Conservation (phyloP, 805 yeast genomes). For the Lipomyces yamanashiensis region DNA sequence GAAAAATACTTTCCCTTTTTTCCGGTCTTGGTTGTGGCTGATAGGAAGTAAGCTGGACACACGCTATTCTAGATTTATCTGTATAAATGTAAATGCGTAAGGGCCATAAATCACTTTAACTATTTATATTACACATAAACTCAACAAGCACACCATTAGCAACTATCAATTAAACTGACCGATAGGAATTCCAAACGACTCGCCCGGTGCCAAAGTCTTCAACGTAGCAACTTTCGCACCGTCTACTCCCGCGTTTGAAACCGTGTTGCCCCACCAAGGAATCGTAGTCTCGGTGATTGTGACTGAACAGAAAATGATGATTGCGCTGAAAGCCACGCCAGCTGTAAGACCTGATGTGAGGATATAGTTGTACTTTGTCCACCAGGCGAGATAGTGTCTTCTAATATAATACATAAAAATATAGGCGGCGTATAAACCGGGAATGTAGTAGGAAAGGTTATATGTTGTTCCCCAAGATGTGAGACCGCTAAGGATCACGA, state of each 20-base stretch:
- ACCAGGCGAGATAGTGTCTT: conserved; percentile 63
- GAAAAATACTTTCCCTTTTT: conserved; percentile 54
- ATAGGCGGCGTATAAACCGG: conserved; percentile 47
- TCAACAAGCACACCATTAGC: neutral
- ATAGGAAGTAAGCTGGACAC: neutral
- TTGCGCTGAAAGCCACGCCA: conserved; percentile 67
- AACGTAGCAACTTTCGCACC: conserved; percentile 2
- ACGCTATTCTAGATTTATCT: neutral
- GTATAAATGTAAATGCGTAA: neutral
- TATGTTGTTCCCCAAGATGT: conserved; percentile 24
- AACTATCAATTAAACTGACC: neutral
- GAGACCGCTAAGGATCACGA: conserved; percentile 9
- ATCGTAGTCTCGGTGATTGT: conserved; percentile 43
- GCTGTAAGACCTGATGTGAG: conserved; percentile 70
- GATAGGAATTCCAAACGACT: neutral
- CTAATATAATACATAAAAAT: conserved; percentile 62
- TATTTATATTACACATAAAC: neutral
- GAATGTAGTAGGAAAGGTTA: conserved; percentile 19
- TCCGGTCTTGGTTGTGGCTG: conserved; percentile 45
- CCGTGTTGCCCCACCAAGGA: conserved; percentile 64
- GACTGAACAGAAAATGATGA: conserved; percentile 57
- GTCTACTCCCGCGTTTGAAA: conserved; percentile 21
- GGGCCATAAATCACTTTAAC: neutral
- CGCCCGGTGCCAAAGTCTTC: neutral
- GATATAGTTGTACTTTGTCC: conserved; percentile 74